Conservation (phyloP, 306 rosid species). For the Senna tora region DNA sequence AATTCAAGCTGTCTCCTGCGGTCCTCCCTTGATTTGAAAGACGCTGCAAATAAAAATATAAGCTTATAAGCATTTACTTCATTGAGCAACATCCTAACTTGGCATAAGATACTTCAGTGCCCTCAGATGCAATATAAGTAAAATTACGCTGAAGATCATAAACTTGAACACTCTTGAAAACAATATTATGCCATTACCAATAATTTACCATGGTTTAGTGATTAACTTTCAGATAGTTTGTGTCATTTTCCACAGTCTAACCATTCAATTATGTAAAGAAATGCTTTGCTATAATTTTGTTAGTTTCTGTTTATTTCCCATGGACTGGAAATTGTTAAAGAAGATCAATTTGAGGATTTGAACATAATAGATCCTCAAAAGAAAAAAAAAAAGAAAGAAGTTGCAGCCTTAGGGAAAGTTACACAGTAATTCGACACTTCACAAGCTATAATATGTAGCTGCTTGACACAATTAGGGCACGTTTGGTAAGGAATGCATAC, state of each 20-base stretch:
- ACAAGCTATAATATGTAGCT: no score
- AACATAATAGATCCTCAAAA: background rate
- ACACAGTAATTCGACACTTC: no score
- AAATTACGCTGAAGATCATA: conserved; percentile 6
- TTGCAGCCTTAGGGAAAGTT: no score
- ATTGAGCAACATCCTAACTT: no score
- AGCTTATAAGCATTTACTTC: no score
- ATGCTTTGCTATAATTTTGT: background rate
- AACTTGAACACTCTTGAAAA: background rate
- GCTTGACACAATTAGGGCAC: no score
- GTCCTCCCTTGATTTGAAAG: conserved; percentile 71
- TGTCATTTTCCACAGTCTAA: background rate
- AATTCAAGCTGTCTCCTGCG: conserved; percentile 61
- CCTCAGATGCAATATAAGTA: conserved; percentile 8
- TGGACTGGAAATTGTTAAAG: background rate
- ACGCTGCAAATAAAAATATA: conserved; percentile 42
- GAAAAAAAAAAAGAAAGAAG: no score
- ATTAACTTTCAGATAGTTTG: background rate
- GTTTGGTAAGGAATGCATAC: no score
- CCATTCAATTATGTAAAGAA: background rate
- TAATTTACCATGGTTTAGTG: background rate
- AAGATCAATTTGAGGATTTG: background rate
- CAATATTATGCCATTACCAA: background rate
- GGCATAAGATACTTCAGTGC: background rate
- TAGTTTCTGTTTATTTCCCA: background rate